Evolutionary conservation across 2,329 filamentous ascomycete species (phyloP), one percentile per base, ranked within the genome.

Genomic region (Aphanocladium album): DNA sequence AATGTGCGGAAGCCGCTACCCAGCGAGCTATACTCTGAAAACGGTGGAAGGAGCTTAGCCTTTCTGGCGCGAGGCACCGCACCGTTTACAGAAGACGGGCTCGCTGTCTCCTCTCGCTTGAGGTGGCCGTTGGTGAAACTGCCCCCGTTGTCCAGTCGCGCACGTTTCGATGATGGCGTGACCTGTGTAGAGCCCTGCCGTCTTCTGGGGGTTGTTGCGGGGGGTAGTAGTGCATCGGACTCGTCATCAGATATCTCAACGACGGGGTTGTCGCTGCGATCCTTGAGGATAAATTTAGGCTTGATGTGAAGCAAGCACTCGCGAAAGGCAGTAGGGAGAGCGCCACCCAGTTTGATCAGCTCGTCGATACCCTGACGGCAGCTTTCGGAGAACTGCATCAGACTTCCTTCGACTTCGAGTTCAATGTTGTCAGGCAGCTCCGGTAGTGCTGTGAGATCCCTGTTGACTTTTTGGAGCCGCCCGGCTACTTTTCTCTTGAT

Each of bases 381-480:
- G 5, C 80, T 77, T 0, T 77, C 73, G 0, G 83, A 80, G 62
- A 93, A 87, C 0, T 75, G 75, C 14, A 78, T 76, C 0, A 93
- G 70, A 12, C 84, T 83, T 2, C 81, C 80, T 21, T 81, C 80
- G 0, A 96, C 80, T 11, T 86, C 83, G 0, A 86, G 77, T n/a
- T 86, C 81, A 0, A 91, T 83, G 47, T 91, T 90, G 0, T 77
- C 73, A 0, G 89, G 88, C 0, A 90, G 81, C 41, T 90, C 87
- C 0, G 89, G 89, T 0, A 93, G 79, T 0, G 73, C 74, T 0
- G 70, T 64, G 0, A 96, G 78, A 60, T 88, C 75, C 0, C 68
- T 66, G 1, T 84, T 76, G 2, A 92, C 83, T 0, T 77, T 69
- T 0, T 72, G 63, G 0, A 89, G 78, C 5, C 83, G 76, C 0